Base-by-base conservation (phyloP, 2,329 filamentous ascomycete species). In the Spiromastix sp. region DNA sequence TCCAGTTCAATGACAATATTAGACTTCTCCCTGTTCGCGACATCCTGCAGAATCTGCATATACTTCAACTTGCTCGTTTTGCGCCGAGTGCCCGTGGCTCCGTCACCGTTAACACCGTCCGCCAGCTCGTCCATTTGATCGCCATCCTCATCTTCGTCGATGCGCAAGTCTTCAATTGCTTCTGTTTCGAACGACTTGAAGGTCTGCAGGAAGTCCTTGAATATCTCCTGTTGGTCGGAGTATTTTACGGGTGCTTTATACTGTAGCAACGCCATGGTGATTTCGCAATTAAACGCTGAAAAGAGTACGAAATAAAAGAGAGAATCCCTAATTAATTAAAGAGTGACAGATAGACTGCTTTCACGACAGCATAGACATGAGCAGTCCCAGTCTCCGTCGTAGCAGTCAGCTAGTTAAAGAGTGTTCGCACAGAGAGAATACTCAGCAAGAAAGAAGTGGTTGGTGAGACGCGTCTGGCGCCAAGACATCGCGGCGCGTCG, bases 121-220 rank as follows among this genome's bases (percentile, higher is more conserved):
- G 84, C 79, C 42, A 77, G 74, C 49, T 87, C 81, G 55, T 93
- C 85, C 77, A 93, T 85, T 54, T 93, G 84, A 52, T 95, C 86
- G 57, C 94, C 85, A 51, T 94, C 85, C 52, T 94, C 87, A 61
- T 93, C 81, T 53, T 85, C 87, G 57, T 86, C 81, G 45, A 98
- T 82, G 52, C 82, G 82, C 50, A 98, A 77, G 47, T 81, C 78
- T 48, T 85, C 78, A 31, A 98, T 72, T 29, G 86, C 86, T 70
- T 76, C 38, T 67, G 81, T 54, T 70, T 79, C 37, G n/a, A 69
- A 67, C 38, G 71, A 72, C 67, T 98, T 96, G 77, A 93, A 98
- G 44, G 78, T 77, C 50, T 73, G 69, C 43, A 98, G 70, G 57
- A 98, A 98, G 52, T 82, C 78, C 63, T 93, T 80, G 60, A 98